Evolutionary conservation across 2,329 filamentous ascomycete species (phyloP), one percentile per base, ranked within the genome.

Genomic region (Venturia effusa): DNA sequence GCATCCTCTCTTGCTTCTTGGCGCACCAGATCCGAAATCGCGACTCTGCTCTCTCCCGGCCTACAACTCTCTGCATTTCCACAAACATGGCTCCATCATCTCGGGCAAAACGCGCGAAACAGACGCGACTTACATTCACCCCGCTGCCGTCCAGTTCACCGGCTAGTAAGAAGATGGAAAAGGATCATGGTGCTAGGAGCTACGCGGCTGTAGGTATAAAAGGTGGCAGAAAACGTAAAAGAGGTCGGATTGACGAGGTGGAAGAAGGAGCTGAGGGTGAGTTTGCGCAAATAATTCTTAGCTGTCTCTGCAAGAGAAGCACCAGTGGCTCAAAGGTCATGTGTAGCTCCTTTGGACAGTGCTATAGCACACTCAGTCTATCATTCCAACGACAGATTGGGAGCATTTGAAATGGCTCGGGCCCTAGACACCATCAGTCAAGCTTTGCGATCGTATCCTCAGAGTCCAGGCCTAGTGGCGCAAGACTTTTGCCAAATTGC

Each of bases 121-220:
- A 63, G 61, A 51, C 61, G 30, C 61, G 51, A 2, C 61, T 63
- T 22, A 37, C 48, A n/a, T 63, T 63, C 51, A 55, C 34, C 34
- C 61, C 61, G 22, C 13, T 63, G 34, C 61, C 45, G 45, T 51
- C 61, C n/a, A 54, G 41, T 19, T 63, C 61, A 34, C 61, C 61
- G 8, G 41, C 61, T 7, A 24, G 22, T 11, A 51, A 45, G 8
- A 40, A 39, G 24, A 48, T 48, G 15, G 51, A 39, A 24, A 39
- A 63, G 48, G 61, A 63, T 7, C 43, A 63, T 63, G 61, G 61
- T 0, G 7, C 27, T 22, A 30, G 61, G 24, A 32, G 7, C 4
- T 63, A 63, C 22, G 61, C 61, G 17, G 34, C 41, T 22, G 30
- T 63, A 7, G 22, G 30, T 22, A 15, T 51, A 15, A 27, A 59